Base-by-base conservation (phyloP, 2,329 filamentous ascomycete species). In the Exophiala lecanii-corni region DNA sequence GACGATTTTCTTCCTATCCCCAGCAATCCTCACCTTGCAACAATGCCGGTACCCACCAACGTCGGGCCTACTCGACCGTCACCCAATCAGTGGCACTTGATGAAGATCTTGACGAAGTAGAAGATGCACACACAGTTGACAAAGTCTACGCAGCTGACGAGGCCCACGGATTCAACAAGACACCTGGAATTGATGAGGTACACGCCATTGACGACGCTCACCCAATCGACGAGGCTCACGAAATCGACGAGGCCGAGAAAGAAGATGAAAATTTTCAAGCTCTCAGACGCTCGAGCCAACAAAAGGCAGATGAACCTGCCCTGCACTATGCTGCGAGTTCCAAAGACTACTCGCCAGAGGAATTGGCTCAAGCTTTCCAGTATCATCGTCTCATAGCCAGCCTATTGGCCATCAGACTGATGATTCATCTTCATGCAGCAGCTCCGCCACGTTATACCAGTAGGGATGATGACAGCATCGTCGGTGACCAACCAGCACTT, bases 351-450 rank as follows among this genome's bases (percentile, higher is more conserved):
- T 26, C 23, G 6, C 23, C 23, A 6, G 23, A 26, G 12, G 23
- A 26, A 26, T 26, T 26, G 23, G 23, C 23, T 12, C 7, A 26
- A 16, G 45, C 41, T 16, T 32, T 40, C 7, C 34, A 45, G 4
- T 50, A 48, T 28, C 47, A 53, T 35, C 38, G 47, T 13, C 45
- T 53, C 13, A 43, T 51, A n/a, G 50, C 50, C 5, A 46, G 45
- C 39, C 45, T 42, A 23, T 36, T 50, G 5, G 48, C 50, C 20
- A 26, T 51, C 9, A 43, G 45, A 26, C 36, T 53, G 39, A 45
- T 53, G n/a, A 34, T 48, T 17, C 50, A 53, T 33, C 38, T 51
- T 23, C 47, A 41, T 9, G 36, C 48, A n/a, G 43, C 43, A n/a
- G 38, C 43, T 17, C 50, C 6, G 5, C 15, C 17, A 7, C 19